phyloP scores from a whole-genome alignment of 257 asterid species.

The Leptodermis oblonga region DNA sequence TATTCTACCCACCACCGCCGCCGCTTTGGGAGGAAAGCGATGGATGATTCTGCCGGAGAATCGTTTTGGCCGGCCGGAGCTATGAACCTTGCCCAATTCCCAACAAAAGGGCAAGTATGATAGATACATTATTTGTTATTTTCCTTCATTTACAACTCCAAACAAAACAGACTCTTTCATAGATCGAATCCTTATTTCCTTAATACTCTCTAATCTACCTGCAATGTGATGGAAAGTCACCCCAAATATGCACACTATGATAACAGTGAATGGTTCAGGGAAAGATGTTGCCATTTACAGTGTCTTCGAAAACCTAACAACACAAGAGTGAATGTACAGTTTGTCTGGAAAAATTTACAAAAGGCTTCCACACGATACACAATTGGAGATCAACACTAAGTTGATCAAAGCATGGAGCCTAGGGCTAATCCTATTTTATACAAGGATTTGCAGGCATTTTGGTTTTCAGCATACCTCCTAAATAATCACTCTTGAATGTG shows the following conservation, averaged over 20 bases:
- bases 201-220: no score
- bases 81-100: no score
- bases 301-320: conserved; percentile 12
- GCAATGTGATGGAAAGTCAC: no score
- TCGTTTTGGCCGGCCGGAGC: not conserved
- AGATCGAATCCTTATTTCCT: no score
- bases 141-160: no score
- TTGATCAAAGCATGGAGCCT: conserved; percentile 18
- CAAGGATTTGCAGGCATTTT: conserved; percentile 19
- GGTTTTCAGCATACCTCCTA: not conserved
- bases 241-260: no score
- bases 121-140: no score
- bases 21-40: conserved; percentile 1
- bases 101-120: no score
- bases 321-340: conserved; percentile 11
- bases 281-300: conserved; percentile 24
- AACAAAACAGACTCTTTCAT: no score
- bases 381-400: conserved; percentile 20
- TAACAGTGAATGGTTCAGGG: not conserved
- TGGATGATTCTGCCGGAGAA: conserved; percentile 5
- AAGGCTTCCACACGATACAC: conserved; percentile 6
- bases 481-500: not conserved
- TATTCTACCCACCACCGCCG: conserved; percentile 1
- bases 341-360: conserved; percentile 19
- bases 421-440: conserved; percentile 10